phyloP scores from a whole-genome alignment of 306 rosid species.

The Cyamopsis tetragonoloba region DNA sequence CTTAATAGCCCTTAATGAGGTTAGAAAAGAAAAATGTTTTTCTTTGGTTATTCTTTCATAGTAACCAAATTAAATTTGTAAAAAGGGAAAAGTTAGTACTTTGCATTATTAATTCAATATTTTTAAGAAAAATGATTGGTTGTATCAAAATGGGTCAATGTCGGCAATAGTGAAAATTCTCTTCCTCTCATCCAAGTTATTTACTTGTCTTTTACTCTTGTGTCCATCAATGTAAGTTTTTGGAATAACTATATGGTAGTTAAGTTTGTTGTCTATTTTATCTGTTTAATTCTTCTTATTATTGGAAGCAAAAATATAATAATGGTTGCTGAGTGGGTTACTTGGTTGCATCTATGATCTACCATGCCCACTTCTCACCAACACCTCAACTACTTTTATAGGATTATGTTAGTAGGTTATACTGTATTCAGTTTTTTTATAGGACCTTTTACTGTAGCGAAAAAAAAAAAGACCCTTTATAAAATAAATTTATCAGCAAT shows the following conservation, averaged over 20 bases:
- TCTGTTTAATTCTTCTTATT: background rate
- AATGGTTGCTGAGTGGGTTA: slow-evolving; percentile 6
- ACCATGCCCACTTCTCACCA: background rate
- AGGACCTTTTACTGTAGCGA: no score
- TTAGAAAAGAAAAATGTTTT: no score
- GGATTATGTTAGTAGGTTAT: no score
- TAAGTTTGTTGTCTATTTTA: slow-evolving; percentile 26
- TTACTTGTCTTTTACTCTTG: background rate
- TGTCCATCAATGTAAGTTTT: slow-evolving; percentile 19
- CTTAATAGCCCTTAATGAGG: no score
- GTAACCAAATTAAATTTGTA: no score
- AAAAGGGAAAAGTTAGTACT: no score
- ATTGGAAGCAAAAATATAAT: slow-evolving; percentile 8
- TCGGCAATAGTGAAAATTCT: slow-evolving; percentile 20
- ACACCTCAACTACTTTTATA: background rate
- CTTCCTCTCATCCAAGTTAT: slow-evolving; percentile 16
- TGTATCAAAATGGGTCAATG: background rate
- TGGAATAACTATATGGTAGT: slow-evolving; percentile 21
- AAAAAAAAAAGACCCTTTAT: no score
- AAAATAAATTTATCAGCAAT: no score
- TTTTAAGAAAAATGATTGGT: no score
- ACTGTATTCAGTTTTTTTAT: no score
- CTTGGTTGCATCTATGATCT: slow-evolving; percentile 7
- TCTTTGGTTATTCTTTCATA: no score
- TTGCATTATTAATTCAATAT: no score